Evolutionary conservation across 2,329 filamentous ascomycete genomes (phyloP).

Genomic region (Didymella sp.): DNA sequence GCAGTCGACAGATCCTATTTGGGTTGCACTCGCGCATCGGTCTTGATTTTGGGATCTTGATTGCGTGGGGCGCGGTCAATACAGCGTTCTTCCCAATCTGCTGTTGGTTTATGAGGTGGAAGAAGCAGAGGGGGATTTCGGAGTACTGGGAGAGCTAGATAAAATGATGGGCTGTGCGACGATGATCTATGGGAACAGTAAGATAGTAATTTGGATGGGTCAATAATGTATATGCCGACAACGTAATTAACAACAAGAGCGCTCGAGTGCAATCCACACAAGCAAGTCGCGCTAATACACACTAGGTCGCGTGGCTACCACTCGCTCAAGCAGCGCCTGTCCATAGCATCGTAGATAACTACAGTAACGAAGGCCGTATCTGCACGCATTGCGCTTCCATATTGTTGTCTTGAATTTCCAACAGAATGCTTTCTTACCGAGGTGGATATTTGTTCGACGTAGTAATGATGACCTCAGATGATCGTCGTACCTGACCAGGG

Average conservation of each 20-base stretch:
- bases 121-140: conserved; percentile 23
- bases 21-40: conserved; percentile 65
- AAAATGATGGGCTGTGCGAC: neutral
- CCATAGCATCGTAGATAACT: neutral
- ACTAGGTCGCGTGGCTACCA: neutral
- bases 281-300: neutral
- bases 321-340: neutral
- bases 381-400: neutral
- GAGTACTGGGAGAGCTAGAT: conserved; percentile 23
- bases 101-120: conserved; percentile 51
- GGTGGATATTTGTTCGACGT: neutral
- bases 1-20: conserved; percentile 66
- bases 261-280: too few species aligned
- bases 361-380: too few species aligned
- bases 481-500: conserved; percentile 1
- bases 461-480: conserved; percentile 32
- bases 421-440: neutral
- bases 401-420: neutral
- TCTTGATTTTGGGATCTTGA: conserved; percentile 66
- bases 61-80: conserved; percentile 64
- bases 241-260: too few species aligned
- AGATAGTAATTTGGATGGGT: neutral
- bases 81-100: conserved; percentile 61
- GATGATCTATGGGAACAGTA: too few species aligned
- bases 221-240: neutral